Base-by-base conservation (phyloP, 768 basidiomycete species). In the Russula compacta region DNA sequence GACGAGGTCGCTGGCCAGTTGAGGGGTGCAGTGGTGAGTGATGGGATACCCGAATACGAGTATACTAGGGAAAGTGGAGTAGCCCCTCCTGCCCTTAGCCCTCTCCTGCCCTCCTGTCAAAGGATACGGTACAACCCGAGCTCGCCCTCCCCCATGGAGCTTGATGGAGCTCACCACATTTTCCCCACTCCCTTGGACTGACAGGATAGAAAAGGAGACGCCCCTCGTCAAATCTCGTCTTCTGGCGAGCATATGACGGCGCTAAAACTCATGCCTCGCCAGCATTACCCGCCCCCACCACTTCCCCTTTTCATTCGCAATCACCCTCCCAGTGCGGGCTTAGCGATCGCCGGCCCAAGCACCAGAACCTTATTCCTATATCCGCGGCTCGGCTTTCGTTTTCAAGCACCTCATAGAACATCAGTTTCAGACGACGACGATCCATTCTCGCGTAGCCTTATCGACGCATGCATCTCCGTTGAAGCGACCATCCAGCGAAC, bases 221-320 rank as follows among this genome's bases (percentile, higher is more conserved):
- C 36, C 19, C 2, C 7, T 24, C 19, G 35, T 19, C 36, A 52
- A 82, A 67, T 80, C 80, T 0, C 81, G 81, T 8, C 53, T 89
- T 11, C 78, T 88, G 12, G 86, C 84, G 15, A 89, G 88, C 70
- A 86, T 89, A 55, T 0, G 68, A 68, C 53, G 84, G 85, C 1
- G 69, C 78, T 47, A 78, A 85, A 6, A 47, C 84, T 46, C 44
- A 46, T 46, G 44, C 11, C 36, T 86, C 85, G 40, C 70, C 71
- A 60, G 77, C 73, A 58, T 54, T 43, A 29, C 24, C 2, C 12
- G 15, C 74, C 67, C 43, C 29, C 1, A 8, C n/a, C n/a, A n/a
- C n/a, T n/a, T n/a, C n/a, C n/a, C n/a, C n/a, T n/a, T n/a, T n/a
- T n/a, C n/a, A n/a, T n/a, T n/a, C n/a, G n/a, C n/a, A n/a, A n/a